phyloP scores from a whole-genome alignment of 331 rosid genomes.

The Erythrophleum ivorense region DNA sequence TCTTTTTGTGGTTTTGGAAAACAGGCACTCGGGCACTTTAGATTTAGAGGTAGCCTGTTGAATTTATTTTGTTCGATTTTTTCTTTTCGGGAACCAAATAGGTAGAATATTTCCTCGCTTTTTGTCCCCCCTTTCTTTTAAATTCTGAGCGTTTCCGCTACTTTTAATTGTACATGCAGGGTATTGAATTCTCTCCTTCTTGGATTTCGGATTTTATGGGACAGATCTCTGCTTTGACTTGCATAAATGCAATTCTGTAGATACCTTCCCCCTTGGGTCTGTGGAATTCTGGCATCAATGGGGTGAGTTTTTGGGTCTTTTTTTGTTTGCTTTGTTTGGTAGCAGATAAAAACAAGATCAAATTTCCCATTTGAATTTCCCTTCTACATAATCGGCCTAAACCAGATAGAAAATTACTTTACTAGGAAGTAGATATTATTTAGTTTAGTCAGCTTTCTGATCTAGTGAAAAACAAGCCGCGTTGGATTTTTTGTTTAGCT shows the following conservation, averaged over 20 bases:
- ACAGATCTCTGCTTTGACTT: constrained; percentile 43
- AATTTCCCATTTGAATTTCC: constrained; percentile 1
- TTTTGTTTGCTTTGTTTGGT: constrained; percentile 40
- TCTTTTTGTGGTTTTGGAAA: neutral
- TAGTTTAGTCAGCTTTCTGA: constrained; percentile 25
- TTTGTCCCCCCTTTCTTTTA: constrained; percentile 18
- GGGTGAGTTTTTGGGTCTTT: constrained; percentile 57
- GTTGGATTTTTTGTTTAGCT: constrained; percentile 8
- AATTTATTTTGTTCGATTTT: neutral
- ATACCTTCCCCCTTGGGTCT: constrained; percentile 53
- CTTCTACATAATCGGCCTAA: constrained; percentile 22
- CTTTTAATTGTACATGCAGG: constrained; percentile 47
- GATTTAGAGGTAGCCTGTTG: neutral
- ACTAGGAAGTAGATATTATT: neutral
- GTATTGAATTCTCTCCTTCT: constrained; percentile 39
- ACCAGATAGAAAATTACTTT: constrained; percentile 13
- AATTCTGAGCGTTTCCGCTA: constrained; percentile 30
- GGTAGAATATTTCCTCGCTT: constrained; percentile 35
- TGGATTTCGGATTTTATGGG: constrained; percentile 39
- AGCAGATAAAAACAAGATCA: constrained; percentile 23
- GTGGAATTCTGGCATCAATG: constrained; percentile 53
- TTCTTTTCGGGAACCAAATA: constrained; percentile 22
- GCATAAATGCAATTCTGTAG: constrained; percentile 54
- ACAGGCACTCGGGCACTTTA: neutral
- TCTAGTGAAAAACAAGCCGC: constrained; percentile 11